Evolutionary conservation across 169 alveolate species (phyloP).

Genomic region (Plasmodium berghei): DNA sequence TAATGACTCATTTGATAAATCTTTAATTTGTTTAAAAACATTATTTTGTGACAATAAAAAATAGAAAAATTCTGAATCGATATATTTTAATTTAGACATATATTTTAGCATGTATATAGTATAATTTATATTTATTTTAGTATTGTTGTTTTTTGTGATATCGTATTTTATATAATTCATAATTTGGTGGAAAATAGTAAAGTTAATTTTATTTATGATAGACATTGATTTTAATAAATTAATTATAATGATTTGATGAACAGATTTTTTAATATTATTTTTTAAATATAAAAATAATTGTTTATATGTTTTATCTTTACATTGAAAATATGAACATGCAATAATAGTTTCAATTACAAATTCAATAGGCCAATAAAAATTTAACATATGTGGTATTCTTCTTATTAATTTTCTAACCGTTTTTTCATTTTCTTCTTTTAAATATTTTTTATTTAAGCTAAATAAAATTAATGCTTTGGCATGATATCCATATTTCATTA

Average conservation of each 20-base stretch:
- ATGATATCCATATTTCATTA: slow-evolving; percentile 65
- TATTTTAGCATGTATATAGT: slow-evolving; percentile 30
- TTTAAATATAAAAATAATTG: slow-evolving; percentile 51
- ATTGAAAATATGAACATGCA: slow-evolving; percentile 30
- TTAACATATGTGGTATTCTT: slow-evolving; percentile 50
- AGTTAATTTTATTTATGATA: slow-evolving; percentile 3
- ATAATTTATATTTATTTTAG: not conserved
- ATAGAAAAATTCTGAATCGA: slow-evolving; percentile 13
- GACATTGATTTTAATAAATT: slow-evolving; percentile 20
- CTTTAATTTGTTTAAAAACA: not conserved
- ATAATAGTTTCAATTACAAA: slow-evolving; percentile 43
- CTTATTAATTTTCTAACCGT: slow-evolving; percentile 37
- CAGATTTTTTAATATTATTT: slow-evolving; percentile 50
- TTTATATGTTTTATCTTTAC: slow-evolving; percentile 10
- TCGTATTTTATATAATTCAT: slow-evolving; percentile 2
- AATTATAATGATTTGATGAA: slow-evolving; percentile 27
- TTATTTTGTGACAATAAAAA: slow-evolving; percentile 10
- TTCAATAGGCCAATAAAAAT: slow-evolving; percentile 71
- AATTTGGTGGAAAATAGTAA: slow-evolving; percentile 32
- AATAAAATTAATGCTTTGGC: slow-evolving; percentile 57
- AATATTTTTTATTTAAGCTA: slow-evolving; percentile 29
- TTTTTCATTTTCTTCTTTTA: slow-evolving; percentile 45
- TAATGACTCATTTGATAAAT: slow-evolving; percentile 8
- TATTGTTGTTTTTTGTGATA: slow-evolving; percentile 12
- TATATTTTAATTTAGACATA: slow-evolving; percentile 7